Conservation (phyloP, 2,329 filamentous ascomycete species). For the Epichloe amarillans region DNA sequence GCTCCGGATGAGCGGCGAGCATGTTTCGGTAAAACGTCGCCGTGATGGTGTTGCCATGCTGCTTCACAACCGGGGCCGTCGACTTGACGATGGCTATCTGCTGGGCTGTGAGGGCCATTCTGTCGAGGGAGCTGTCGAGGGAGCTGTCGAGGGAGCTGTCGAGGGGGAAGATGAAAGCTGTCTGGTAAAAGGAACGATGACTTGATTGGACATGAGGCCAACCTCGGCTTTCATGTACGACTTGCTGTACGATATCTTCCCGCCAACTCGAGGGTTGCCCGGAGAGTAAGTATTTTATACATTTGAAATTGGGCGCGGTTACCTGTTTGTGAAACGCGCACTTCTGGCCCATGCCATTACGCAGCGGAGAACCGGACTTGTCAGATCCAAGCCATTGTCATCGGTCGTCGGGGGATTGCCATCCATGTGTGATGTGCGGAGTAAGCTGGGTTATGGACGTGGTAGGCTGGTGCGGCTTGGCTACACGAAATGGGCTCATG, state of each 20-base stretch:
- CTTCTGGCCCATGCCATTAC: neutral
- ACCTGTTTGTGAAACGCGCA: too few species aligned
- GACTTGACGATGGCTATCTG: conserved; percentile 64
- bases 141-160: neutral
- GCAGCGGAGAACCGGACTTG: conserved; percentile 4
- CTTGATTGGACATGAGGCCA: neutral
- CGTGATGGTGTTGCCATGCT: conserved; percentile 59
- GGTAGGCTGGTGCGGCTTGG: neutral
- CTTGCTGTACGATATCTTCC: too few species aligned
- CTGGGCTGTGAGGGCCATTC: conserved; percentile 41
- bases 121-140: neutral
- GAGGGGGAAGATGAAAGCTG: neutral
- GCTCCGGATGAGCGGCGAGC: conserved; percentile 46
- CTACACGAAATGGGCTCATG: too few species aligned
- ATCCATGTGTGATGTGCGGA: neutral
- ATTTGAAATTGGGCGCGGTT: too few species aligned
- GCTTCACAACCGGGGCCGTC: conserved; percentile 58
- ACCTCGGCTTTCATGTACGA: neutral
- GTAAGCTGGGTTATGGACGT: too few species aligned
- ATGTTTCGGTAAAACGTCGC: conserved; percentile 58
- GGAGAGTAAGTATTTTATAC: neutral
- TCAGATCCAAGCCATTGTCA: neutral
- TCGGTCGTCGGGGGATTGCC: neutral
- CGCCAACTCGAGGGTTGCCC: neutral
- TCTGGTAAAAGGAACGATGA: neutral